Evolutionary conservation across 2,329 filamentous ascomycete genomes (phyloP).

Genomic region (Hymenoscyphus fraxineus): DNA sequence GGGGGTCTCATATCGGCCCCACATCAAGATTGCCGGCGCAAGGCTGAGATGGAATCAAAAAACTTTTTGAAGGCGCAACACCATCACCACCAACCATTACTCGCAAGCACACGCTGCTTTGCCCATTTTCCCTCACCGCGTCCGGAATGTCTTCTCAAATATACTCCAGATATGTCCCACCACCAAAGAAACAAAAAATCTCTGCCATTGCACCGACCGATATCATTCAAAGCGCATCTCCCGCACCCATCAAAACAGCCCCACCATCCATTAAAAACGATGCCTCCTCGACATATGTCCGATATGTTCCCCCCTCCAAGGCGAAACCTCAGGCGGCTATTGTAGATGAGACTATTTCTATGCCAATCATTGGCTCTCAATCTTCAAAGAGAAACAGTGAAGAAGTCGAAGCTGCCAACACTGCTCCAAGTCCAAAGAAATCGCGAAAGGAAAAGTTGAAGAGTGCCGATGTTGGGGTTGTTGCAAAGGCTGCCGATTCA

Average conservation of each 20-base stretch:
- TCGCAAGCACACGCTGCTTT: not conserved
- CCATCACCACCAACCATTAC: not conserved
- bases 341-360: not conserved
- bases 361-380: slow-evolving; percentile 1
- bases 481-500: not conserved
- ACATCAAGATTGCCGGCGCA: not conserved
- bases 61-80: not conserved
- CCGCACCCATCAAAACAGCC: slow-evolving; percentile 4
- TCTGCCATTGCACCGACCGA: not conserved
- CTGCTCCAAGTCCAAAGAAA: slow-evolving; percentile 4
- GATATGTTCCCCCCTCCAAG: slow-evolving; percentile 32
- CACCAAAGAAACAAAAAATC: slow-evolving; percentile 25
- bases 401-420: slow-evolving; percentile 14
- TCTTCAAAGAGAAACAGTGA: slow-evolving; percentile 5
- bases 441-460: slow-evolving; percentile 6
- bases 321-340: slow-evolving; percentile 8
- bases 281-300: slow-evolving; percentile 32
- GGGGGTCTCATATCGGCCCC: not conserved
- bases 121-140: not conserved
- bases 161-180: slow-evolving; percentile 33
- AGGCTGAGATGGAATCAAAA: not conserved
- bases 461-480: not conserved
- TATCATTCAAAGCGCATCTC: not conserved
- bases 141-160: slow-evolving; percentile 26
- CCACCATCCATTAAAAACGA: slow-evolving; percentile 24